Base-by-base conservation (phyloP, 2,329 filamentous ascomycete species). In the Chaetomiaceae sp. region DNA sequence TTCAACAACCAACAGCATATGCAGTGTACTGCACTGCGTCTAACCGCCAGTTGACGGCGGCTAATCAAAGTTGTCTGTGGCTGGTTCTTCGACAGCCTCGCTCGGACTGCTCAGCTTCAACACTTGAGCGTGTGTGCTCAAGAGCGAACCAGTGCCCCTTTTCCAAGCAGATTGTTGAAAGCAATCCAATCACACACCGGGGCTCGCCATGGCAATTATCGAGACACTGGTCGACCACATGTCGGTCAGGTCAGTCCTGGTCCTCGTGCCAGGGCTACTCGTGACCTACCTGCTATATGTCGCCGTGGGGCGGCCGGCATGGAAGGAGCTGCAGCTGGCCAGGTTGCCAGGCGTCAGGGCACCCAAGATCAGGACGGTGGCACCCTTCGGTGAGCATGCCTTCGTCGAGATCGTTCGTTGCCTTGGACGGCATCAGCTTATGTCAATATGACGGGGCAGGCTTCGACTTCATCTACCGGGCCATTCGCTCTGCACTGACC, bases 391-490 rank as follows among this genome's bases (percentile, higher is more conserved):
- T 78, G 56, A 57, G 67, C 8, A 33, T 22, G 14, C 15, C 14
- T 24, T 54, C 10, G 17, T 35, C 29, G 33, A 6, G 15, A 9
- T 8, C 19, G 2, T 6, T 18, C 34, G n/a, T 20, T 18, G 29
- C 17, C 30, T 17, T 44, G 27, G 30, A 36, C 29, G 17, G 17
- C 15, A 7, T 6, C 6, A 6, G 22, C 22, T 24, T 9, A 24
- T 24, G 22, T 42, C 38, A 47, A 38, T 44, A 36, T 26, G 20
- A 2, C 20, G 64, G 38, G 11, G 9, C 49, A 83, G 85, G 83
- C 38, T 53, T 90, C 34, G 84, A 86, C 54, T 70, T 88, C 49
- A 66, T 89, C 26, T 71, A 68, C 56, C 60, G 65, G n/a, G 73
- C 75, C n/a, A 58, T 88, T 36, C 64, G 64, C 24, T 67, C 76